A percentile compares a stretch with the other conserved stretches of the same genome.
phyloP scores from a whole-genome alignment of 345 rosid genomes.

The Barbarea vulgaris region DNA sequence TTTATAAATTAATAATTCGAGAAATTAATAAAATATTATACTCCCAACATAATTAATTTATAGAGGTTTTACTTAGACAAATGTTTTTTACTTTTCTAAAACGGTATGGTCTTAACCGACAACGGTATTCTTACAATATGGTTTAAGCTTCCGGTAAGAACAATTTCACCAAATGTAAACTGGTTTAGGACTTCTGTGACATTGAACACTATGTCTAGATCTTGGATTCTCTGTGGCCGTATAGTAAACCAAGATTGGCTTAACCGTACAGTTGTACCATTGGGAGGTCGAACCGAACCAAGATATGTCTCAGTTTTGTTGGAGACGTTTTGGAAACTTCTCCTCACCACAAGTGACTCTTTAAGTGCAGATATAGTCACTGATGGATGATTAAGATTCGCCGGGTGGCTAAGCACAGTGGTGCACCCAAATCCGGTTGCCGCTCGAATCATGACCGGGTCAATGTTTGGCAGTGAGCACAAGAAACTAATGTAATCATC shows the following conservation, averaged over 20 bases:
- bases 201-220: constrained; percentile 52
- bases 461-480: constrained; percentile 63
- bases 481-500: constrained; percentile 69
- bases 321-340: constrained; percentile 64
- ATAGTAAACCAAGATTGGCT: constrained; percentile 66
- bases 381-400: constrained; percentile 77
- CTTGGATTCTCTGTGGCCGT: constrained; percentile 49
- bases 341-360: constrained; percentile 44
- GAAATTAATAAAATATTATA: no score
- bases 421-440: constrained; percentile 63
- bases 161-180: constrained; percentile 73
- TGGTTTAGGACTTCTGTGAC: constrained; percentile 44
- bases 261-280: constrained; percentile 58
- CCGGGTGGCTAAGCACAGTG: constrained; percentile 49
- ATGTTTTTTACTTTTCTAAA: neutral
- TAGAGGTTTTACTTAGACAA: neutral
- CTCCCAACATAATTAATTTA: neutral
- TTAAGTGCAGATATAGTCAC: constrained; percentile 62
- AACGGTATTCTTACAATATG: constrained; percentile 73
- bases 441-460: constrained; percentile 40
- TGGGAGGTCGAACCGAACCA: constrained; percentile 58
- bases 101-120: constrained; percentile 48
- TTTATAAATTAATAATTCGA: neutral
- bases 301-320: constrained; percentile 56
- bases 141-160: constrained; percentile 67